A percentile compares a stretch with the other conserved stretches of the same genome.
Conservation (phyloP, 2,329 filamentous ascomycete genomes). For the Talaromyces amestolkiae region DNA sequence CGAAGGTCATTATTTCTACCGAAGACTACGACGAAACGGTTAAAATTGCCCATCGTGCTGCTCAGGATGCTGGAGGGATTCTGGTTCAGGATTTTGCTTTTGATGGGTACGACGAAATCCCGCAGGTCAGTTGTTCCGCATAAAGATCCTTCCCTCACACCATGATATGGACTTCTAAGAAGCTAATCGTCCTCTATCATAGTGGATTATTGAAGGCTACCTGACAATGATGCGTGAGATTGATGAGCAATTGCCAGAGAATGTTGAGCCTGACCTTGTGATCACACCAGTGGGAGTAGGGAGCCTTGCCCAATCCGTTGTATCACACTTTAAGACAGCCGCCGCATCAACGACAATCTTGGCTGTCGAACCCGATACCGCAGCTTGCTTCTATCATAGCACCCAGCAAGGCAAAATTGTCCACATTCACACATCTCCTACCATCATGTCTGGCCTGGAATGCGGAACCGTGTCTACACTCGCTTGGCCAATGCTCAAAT, state of each 20-base stretch:
- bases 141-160: background rate
- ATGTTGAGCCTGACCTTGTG: background rate
- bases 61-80: background rate
- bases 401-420: background rate
- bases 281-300: background rate
- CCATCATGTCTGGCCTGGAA: background rate
- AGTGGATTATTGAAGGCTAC: background rate
- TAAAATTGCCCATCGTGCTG: background rate
- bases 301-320: background rate
- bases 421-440: background rate
- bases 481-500: background rate
- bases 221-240: background rate
- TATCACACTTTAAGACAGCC: background rate
- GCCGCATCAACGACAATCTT: background rate
- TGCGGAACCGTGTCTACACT: background rate
- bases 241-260: background rate
- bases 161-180: background rate
- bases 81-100: constrained; percentile 1
- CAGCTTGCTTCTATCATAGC: background rate
- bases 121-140: background rate
- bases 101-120: background rate
- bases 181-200: background rate
- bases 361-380: background rate
- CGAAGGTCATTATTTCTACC: background rate
- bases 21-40: background rate